These are phyloP conservation scores for Taxillus chinensis DNA, from an alignment of 164 flowering plant genomes.

Conservation along the genomic window DNA sequence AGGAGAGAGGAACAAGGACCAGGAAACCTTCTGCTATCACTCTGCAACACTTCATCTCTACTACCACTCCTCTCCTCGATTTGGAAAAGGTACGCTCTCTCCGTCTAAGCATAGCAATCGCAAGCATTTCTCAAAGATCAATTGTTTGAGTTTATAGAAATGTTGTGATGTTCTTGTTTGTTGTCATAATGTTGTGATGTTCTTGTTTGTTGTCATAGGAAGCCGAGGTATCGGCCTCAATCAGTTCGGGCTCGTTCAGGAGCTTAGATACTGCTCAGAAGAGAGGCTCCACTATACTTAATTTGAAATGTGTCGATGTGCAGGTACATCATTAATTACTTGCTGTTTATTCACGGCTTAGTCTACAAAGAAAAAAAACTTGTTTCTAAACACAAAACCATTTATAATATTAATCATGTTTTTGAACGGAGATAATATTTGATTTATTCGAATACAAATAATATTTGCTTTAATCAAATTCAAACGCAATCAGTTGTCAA, in stretches of 20 bases:
- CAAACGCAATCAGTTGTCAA: too few species aligned
- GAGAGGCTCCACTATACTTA: conserved; percentile 72
- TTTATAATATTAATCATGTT: too few species aligned
- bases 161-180: background rate
- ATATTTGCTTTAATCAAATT: too few species aligned
- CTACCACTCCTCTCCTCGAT: conserved; percentile 69
- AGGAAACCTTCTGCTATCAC: conserved; percentile 38
- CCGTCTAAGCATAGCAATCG: background rate
- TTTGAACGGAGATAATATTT: too few species aligned
- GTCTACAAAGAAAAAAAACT: too few species aligned
- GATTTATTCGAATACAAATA: too few species aligned
- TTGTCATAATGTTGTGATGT: background rate
- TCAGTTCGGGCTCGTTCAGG: conserved; percentile 56
- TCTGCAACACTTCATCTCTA: conserved; percentile 69
- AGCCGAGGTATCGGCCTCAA: conserved; percentile 80
- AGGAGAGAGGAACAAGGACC: conserved; percentile 29
- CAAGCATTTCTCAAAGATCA: too few species aligned
- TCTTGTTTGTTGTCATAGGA: conserved; percentile 33
- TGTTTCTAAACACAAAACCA: too few species aligned
- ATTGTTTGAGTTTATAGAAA: too few species aligned
- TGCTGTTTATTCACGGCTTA: too few species aligned
- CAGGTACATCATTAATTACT: conserved; percentile 36
- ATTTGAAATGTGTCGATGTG: conserved; percentile 89
- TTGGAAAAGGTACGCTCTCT: conserved; percentile 59
- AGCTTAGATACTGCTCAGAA: conserved; percentile 66